A percentile compares a stretch with the other conserved stretches of the same genome.
phyloP scores from a whole-genome alignment of 2,329 filamentous ascomycete species.

The Penicillium digitatum region DNA sequence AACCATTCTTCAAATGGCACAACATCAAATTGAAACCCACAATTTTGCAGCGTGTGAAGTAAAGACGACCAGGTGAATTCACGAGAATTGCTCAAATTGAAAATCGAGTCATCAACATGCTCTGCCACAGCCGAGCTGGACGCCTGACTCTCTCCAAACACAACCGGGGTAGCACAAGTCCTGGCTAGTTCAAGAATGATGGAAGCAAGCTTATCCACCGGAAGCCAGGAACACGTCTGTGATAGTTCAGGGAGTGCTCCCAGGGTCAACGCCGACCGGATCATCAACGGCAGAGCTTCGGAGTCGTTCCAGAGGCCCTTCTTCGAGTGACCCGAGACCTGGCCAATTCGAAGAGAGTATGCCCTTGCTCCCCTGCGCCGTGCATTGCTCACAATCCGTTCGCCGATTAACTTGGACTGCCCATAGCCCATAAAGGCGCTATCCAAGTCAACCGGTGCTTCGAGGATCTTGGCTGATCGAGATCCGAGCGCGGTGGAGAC shows the following conservation, averaged over 20 bases:
- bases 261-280: slow-evolving; percentile 30
- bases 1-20: slow-evolving; percentile 37
- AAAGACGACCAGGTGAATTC: slow-evolving; percentile 36
- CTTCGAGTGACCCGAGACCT: slow-evolving; percentile 34
- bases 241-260: slow-evolving; percentile 25
- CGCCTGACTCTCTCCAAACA: background rate
- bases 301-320: slow-evolving; percentile 35
- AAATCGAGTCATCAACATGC: slow-evolving; percentile 25
- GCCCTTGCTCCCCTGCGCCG: slow-evolving; percentile 23
- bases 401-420: slow-evolving; percentile 33
- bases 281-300: slow-evolving; percentile 33
- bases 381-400: slow-evolving; percentile 30
- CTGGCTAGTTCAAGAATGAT: slow-evolving; percentile 27
- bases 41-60: slow-evolving; percentile 27
- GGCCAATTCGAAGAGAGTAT: slow-evolving; percentile 34
- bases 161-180: slow-evolving; percentile 7
- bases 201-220: slow-evolving; percentile 29
- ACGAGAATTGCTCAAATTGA: slow-evolving; percentile 31
- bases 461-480: slow-evolving; percentile 10
- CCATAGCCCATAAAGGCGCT: slow-evolving; percentile 33
- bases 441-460: slow-evolving; percentile 13
- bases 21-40: slow-evolving; percentile 35
- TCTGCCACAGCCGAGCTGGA: background rate
- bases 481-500: slow-evolving; percentile 40
- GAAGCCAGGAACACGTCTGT: slow-evolving; percentile 31